Conservation (phyloP, 257 asterid genomes). For the Solanum sejunctum region DNA sequence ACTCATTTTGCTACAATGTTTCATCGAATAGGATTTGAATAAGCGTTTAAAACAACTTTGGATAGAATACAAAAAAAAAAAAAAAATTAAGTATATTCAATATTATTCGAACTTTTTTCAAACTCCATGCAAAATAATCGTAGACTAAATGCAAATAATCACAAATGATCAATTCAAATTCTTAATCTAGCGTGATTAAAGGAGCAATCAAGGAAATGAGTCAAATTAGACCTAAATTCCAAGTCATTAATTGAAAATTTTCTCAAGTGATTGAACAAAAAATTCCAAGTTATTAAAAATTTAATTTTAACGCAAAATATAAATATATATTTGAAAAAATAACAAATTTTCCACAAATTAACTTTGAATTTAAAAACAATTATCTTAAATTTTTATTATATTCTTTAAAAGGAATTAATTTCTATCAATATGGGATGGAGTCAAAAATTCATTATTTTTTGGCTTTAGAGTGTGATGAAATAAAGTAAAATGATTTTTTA, state of each 20-base stretch:
- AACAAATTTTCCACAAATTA: too few species aligned
- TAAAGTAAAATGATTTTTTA: too few species aligned
- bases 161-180: neutral
- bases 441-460: too few species aligned
- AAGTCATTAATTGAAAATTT: neutral
- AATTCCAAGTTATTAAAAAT: neutral
- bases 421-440: too few species aligned
- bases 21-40: too few species aligned
- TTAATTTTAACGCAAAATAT: too few species aligned
- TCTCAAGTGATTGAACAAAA: neutral
- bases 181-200: neutral
- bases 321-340: too few species aligned
- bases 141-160: neutral
- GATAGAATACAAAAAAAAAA: neutral
- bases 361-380: neutral
- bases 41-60: too few species aligned
- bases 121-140: neutral
- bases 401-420: neutral
- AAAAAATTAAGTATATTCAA: neutral
- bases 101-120: rapidly evolving
- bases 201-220: neutral
- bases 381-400: rapidly evolving
- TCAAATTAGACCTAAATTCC: neutral
- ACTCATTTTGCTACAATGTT: too few species aligned
- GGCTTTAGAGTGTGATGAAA: too few species aligned